A percentile compares a stretch with the other conserved stretches of the same genome.
Conservation (phyloP, 139 green algal species). For the Mesotaenium endlicherianum region DNA sequence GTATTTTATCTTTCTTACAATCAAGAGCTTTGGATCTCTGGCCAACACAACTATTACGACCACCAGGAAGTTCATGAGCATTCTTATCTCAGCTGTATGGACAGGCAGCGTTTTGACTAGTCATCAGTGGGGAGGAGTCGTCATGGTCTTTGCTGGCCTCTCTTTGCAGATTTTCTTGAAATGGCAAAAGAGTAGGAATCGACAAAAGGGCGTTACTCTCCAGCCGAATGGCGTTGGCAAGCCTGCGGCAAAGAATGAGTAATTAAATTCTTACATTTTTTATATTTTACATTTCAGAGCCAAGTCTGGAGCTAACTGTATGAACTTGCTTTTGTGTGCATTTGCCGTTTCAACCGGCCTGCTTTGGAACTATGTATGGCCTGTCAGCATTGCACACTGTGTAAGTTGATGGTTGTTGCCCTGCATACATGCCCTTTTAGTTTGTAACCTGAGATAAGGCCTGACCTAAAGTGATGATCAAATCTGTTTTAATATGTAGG, state of each 20-base stretch:
- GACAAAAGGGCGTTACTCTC: neutral
- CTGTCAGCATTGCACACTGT: too few species aligned
- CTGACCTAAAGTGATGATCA: too few species aligned
- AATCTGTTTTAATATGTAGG: too few species aligned
- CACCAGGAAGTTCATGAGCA: constrained; percentile 98
- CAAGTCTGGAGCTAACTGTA: neutral
- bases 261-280: constrained; percentile 2
- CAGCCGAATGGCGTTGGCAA: neutral
- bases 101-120: constrained; percentile 73
- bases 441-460: too few species aligned
- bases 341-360: too few species aligned
- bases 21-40: constrained; percentile 85
- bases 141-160: constrained; percentile 87
- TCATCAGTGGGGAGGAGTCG: constrained; percentile 86
- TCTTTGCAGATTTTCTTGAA: constrained; percentile 72
- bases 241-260: neutral
- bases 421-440: too few species aligned
- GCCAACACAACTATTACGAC: constrained; percentile 90
- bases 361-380: too few species aligned
- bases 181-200: constrained; percentile 36
- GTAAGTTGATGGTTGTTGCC: too few species aligned
- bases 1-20: constrained; percentile 97
- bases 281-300: neutral
- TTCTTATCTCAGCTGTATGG: constrained; percentile 75
- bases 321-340: too few species aligned